Evolutionary conservation across 306 rosid species (phyloP).

Genomic region (Lathyrus sativus): DNA sequence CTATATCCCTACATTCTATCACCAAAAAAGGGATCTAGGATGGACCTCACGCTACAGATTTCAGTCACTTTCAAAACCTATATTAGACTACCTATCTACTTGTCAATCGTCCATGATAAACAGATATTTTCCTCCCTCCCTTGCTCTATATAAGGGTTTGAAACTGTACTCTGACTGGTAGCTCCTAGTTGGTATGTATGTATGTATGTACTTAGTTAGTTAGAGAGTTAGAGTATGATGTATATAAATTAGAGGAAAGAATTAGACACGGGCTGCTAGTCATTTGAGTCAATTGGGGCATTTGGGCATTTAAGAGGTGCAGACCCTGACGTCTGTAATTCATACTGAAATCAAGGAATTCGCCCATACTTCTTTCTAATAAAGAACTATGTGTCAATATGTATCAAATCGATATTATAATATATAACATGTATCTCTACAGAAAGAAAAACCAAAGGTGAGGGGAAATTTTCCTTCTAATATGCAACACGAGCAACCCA

Average conservation of each 20-base stretch:
- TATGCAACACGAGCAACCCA: conserved; percentile 1
- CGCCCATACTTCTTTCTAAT: too few relatives aligned
- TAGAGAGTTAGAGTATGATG: background rate
- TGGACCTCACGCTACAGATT: conserved; percentile 23
- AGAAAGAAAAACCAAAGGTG: background rate
- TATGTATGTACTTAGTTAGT: background rate
- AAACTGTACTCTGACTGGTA: background rate
- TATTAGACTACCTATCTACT: conserved; percentile 10
- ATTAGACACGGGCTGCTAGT: background rate
- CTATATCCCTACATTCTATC: background rate
- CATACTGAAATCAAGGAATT: too few relatives aligned
- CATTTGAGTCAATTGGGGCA: background rate
- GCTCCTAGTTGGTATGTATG: background rate
- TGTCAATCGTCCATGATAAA: conserved; percentile 3
- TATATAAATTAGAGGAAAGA: background rate
- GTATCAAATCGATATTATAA: background rate
- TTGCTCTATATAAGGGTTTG: background rate
- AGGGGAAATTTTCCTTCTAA: background rate
- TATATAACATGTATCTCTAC: background rate
- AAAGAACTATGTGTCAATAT: too few relatives aligned
- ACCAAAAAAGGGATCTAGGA: conserved; percentile 19
- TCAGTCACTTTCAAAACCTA: conserved; percentile 19
- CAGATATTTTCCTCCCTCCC: background rate
- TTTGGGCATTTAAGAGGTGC: background rate
- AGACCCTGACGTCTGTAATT: too few relatives aligned